Evolutionary conservation across 2,329 filamentous ascomycete species (phyloP), one percentile per base, ranked within the genome.

Genomic region (Xylariomycetidae sp.): DNA sequence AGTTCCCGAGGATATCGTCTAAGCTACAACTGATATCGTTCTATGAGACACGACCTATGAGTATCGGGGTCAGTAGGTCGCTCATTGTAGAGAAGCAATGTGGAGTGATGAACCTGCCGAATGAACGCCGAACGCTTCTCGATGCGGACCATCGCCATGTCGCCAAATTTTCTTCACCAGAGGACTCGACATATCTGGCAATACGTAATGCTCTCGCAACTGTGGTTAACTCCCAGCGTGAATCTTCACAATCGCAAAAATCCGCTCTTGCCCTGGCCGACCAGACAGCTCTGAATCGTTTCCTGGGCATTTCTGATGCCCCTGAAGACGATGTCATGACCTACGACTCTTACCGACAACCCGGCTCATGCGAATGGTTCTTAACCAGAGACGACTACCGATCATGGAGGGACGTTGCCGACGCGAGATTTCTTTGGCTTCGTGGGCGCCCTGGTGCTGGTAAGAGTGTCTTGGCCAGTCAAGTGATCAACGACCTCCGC

Each of bases 51-150:
- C 23, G 36, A 5, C 41, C 52, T 2, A 59, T 51, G 41, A 41
- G 33, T 6, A 37, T 49, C 8, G 49, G 48, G 2, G 9, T 51
- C 3, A 28, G 32, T 2, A 49, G 43, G 27, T 36, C 33, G 7
- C 34, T 57, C 3, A 50, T 61, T n/a, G 59, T 63, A 1, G 55
- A 58, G 2, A 58, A 51, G 34, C 27, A 46, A 8, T 45, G 41
- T 14, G 57, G 56, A 1, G 46, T 56, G 1, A 48, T 59, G 42
- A 48, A 53, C 19, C 42, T 45, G 12, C 16, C 42, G 5, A 56
- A 56, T 16, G 57, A 61, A 40, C 25, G 43, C n/a, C 34, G 34
- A 4, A 47, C 37, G 1, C 40, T 38, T n/a, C 41, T 61, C 2
- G 45, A 59, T 25, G 54, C 55, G 1, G 43, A 59, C 26, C 57